phyloP scores from a whole-genome alignment of 1,284 basidiomycete genomes.

The Volvariella surrecta region DNA sequence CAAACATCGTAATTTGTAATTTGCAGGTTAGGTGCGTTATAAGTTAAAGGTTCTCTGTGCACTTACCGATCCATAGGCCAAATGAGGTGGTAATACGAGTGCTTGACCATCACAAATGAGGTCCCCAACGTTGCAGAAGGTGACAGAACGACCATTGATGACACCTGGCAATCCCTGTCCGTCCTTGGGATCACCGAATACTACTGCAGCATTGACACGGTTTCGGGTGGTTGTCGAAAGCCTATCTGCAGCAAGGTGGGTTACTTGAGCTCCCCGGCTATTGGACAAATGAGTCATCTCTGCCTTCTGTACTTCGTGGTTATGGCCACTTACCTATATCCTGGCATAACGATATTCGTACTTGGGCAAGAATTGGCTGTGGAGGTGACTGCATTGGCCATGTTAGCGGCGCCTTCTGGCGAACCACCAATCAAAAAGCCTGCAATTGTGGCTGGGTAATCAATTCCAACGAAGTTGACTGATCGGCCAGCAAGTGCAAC shows the following conservation, averaged over 20 bases:
- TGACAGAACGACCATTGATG: conserved; percentile 17
- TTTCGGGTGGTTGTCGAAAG: conserved; percentile 19
- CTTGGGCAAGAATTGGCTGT: conserved; percentile 23
- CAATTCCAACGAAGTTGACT: too few species aligned
- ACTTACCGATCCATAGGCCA: conserved; percentile 22
- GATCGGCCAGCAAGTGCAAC: too few species aligned
- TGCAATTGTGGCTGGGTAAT: conserved; percentile 22
- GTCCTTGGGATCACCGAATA: conserved; percentile 28
- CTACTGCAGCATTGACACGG: conserved; percentile 26
- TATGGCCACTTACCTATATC: conserved; percentile 23
- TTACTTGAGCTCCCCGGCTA: conserved; percentile 29
- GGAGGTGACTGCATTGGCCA: conserved; percentile 22
- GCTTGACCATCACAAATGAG: conserved; percentile 22
- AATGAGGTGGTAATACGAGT: conserved; percentile 19
- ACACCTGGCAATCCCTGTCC: conserved; percentile 21
- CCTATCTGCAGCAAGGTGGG: conserved; percentile 23
- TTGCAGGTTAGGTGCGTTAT: conserved; percentile 1
- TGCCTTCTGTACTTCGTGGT: too few species aligned
- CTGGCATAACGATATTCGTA: conserved; percentile 25
- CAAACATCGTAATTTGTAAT: background rate
- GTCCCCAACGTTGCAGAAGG: conserved; percentile 25
- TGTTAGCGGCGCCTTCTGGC: conserved; percentile 21
- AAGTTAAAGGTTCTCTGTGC: background rate
- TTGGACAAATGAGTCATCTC: too few species aligned
- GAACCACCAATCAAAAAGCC: conserved; percentile 29